Evolutionary conservation across 1,284 basidiomycete species (phyloP), one percentile per base, ranked within the genome.

Genomic region (Sphaerobolus stellatus): DNA sequence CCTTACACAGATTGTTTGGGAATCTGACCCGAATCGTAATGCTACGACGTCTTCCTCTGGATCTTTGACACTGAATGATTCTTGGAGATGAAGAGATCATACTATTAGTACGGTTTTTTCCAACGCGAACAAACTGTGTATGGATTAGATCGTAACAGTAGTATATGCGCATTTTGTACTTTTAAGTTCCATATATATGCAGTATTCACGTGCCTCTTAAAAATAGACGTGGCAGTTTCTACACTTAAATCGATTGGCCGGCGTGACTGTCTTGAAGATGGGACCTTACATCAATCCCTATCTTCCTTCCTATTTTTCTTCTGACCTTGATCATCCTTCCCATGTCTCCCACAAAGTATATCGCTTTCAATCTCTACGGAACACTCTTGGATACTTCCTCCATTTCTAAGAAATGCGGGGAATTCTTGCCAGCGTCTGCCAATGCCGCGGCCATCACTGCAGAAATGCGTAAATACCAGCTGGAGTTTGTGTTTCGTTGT

Each of bases 21-120:
- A 83, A 62, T 79, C 79, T 0, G 81, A 82, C 58, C 80, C 82
- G 1, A 82, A 84, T 61, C 72, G 81, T 29, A 70, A 72, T 46
- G 72, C 68, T 8, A 80, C 75, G 7, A 72, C 75, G 2, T 70
- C 67, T 24, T 45, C 69, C 2, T 74, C 73, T 1, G 78, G 75
- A 1, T 64, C 75, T 2, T 72, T 75, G 58, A 78, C 73, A 5
- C 33, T 65, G 13, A 58, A 56, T 24, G 59, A 58, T 33, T 55
- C 63, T 3, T 70, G 68, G 68, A 52, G 65, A 49, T 68, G 56
- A 64, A 50, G 29, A 30, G 18, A 27, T 5, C n/a, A 8, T 14
- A 43, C 34, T 48, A 52, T 24, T 38, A n/a, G 36, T 38, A 16
- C 4, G 36, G 5, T 38, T 38, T 16, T 38, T 38, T 38, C n/a